A percentile compares a stretch with the other conserved stretches of the same genome.
These are phyloP conservation scores for Coemansia sp. DNA, from an alignment of 192 early-diverging fungal species.

Conservation along the genomic window DNA sequence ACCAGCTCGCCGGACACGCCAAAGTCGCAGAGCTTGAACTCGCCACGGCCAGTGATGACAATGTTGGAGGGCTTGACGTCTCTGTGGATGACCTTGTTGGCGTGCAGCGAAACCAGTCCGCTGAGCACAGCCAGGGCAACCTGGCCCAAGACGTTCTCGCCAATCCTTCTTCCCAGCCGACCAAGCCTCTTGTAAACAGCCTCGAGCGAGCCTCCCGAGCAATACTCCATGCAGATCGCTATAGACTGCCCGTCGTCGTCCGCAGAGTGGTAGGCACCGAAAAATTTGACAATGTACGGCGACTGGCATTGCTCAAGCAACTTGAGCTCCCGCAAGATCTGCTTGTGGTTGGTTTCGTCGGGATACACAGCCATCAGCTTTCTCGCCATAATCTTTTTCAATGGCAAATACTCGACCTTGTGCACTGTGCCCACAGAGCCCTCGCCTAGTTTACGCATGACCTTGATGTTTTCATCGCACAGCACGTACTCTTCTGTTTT, in stretches of 20 bases:
- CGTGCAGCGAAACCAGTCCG: conserved; percentile 87
- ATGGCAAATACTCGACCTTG: conserved; percentile 75
- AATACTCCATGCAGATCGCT: conserved; percentile 97
- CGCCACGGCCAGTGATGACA: conserved; percentile 78
- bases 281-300: conserved; percentile 92
- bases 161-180: conserved; percentile 70
- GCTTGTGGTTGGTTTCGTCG: conserved; percentile 67
- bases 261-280: conserved; percentile 85
- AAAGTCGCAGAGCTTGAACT: conserved; percentile 97
- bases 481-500: conserved; percentile 44
- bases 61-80: conserved; percentile 99
- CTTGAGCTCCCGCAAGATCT: conserved; percentile 89
- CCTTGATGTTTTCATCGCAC: conserved; percentile 66
- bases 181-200: conserved; percentile 77
- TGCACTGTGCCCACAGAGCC: conserved; percentile 92
- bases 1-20: conserved; percentile 90
- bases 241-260: conserved; percentile 70
- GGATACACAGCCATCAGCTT: conserved; percentile 72
- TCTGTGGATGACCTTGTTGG: conserved; percentile 86
- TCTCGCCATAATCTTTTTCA: conserved; percentile 81
- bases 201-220: conserved; percentile 90
- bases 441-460: conserved; percentile 78
- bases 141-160: conserved; percentile 82
- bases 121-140: conserved; percentile 87
- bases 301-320: conserved; percentile 87